Conservation (phyloP, 371 early-diverging fungal species). For the Batkoa obscura region DNA sequence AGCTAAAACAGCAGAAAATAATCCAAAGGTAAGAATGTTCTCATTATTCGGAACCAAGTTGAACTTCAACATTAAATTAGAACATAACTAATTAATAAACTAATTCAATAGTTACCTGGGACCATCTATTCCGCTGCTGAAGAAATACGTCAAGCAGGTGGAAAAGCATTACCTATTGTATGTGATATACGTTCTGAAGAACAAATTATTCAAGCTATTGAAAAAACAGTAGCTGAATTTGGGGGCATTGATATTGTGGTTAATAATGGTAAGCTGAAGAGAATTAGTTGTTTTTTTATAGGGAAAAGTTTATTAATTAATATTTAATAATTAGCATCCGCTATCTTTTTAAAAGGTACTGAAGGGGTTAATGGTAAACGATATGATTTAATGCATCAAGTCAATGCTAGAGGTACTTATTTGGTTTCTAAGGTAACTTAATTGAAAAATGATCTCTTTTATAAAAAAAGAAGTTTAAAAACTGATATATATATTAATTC, state of each 20-base stretch:
- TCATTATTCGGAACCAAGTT: too few species aligned
- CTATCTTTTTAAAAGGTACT: slow-evolving; percentile 46
- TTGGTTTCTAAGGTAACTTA: slow-evolving; percentile 54
- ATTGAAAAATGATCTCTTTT: background rate
- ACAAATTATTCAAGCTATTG: slow-evolving; percentile 39
- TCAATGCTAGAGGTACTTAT: slow-evolving; percentile 69
- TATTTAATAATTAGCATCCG: slow-evolving; percentile 21
- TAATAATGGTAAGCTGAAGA: slow-evolving; percentile 46
- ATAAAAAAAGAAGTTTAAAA: background rate
- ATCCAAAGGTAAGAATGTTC: slow-evolving; percentile 35
- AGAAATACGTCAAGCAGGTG: slow-evolving; percentile 48
- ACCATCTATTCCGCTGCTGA: slow-evolving; percentile 36
- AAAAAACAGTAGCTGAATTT: slow-evolving; percentile 34
- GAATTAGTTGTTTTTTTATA: background rate
- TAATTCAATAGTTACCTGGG: background rate
- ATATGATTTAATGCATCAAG: slow-evolving; percentile 58
- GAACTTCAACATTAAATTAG: too few species aligned
- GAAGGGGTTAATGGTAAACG: slow-evolving; percentile 34
- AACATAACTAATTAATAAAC: background rate
- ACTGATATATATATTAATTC: too few species aligned
- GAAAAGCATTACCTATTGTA: slow-evolving; percentile 46
- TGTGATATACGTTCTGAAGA: slow-evolving; percentile 67
- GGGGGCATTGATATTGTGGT: slow-evolving; percentile 62
- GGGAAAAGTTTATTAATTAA: background rate
- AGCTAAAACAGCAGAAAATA: slow-evolving; percentile 56